These are phyloP conservation scores for Salicornia ramosissima DNA, from an alignment of 148 eudicot species.

Conservation along the genomic window DNA sequence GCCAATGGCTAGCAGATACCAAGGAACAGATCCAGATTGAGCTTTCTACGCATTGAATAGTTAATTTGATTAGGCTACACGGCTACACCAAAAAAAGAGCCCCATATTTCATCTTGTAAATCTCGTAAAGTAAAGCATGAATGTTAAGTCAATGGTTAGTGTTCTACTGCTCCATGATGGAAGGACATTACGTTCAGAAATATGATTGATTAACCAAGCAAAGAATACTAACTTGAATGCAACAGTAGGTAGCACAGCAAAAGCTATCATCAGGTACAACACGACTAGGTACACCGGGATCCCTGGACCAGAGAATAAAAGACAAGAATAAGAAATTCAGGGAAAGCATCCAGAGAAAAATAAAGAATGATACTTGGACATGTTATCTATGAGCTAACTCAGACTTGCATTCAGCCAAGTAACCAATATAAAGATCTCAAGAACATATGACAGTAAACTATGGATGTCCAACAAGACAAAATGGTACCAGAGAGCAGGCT, in stretches of 20 bases:
- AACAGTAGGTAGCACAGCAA: constrained; percentile 44
- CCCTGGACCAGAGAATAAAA: constrained; percentile 24
- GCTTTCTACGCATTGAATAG: not conserved
- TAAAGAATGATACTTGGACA: too few species aligned
- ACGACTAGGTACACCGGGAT: constrained; percentile 33
- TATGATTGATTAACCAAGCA: not conserved
- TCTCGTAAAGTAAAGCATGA: too few species aligned
- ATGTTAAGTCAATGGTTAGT: not conserved
- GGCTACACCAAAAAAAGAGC: not conserved
- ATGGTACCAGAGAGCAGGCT: too few species aligned
- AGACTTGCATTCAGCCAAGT: not conserved
- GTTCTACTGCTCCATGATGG: not conserved
- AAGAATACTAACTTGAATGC: constrained; percentile 35
- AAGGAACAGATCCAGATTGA: not conserved
- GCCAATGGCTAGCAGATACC: not conserved
- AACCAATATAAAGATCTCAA: too few species aligned
- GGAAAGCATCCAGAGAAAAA: not conserved
- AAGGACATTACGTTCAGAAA: not conserved
- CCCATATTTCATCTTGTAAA: not conserved
- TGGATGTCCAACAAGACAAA: too few species aligned
- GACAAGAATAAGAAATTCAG: constrained; percentile 6
- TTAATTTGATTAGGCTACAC: not conserved
- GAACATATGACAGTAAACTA: too few species aligned
- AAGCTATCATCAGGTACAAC: constrained; percentile 37
- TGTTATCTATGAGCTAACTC: not conserved